Evolutionary conservation across 2,329 filamentous ascomycete genomes (phyloP).

Genomic region (Chaetomiaceae sp.): DNA sequence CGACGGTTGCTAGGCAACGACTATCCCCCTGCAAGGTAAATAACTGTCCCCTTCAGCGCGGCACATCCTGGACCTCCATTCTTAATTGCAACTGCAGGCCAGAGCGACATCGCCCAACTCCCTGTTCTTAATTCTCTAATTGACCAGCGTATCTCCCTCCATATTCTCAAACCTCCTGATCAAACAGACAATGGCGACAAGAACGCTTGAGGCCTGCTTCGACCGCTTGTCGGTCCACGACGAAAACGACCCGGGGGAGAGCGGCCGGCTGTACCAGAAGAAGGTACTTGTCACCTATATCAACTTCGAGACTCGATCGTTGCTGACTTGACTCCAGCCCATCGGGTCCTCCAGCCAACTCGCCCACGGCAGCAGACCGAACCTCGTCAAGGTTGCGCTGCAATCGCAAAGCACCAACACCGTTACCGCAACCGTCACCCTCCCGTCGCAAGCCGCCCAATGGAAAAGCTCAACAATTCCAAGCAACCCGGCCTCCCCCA

Average conservation of each 20-base stretch:
- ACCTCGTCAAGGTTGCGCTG: constrained; percentile 80
- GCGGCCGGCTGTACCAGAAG: constrained; percentile 59
- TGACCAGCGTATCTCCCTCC: neutral
- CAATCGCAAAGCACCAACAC: constrained; percentile 70
- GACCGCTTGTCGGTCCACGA: constrained; percentile 87
- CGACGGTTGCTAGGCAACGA: constrained; percentile 25
- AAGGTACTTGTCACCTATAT: constrained; percentile 56
- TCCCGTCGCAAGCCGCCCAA: constrained; percentile 63
- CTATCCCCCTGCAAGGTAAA: constrained; percentile 15
- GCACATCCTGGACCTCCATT: constrained; percentile 13
- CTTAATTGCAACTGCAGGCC: constrained; percentile 16
- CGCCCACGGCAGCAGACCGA: constrained; percentile 59
- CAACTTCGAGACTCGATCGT: neutral
- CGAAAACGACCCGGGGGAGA: constrained; percentile 66
- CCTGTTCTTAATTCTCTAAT: neutral
- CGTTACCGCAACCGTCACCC: constrained; percentile 60
- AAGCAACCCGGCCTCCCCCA: constrained; percentile 36
- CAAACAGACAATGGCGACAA: constrained; percentile 57
- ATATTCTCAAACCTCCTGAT: neutral
- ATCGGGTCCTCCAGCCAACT: constrained; percentile 39
- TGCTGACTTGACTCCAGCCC: constrained; percentile 2
- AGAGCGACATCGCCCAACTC: constrained; percentile 1
- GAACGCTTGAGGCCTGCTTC: constrained; percentile 78
- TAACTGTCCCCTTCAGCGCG: constrained; percentile 14
- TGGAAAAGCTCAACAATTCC: constrained; percentile 37